phyloP scores from a whole-genome alignment of 148 eudicot genomes.

The Nepenthes gracilis region DNA sequence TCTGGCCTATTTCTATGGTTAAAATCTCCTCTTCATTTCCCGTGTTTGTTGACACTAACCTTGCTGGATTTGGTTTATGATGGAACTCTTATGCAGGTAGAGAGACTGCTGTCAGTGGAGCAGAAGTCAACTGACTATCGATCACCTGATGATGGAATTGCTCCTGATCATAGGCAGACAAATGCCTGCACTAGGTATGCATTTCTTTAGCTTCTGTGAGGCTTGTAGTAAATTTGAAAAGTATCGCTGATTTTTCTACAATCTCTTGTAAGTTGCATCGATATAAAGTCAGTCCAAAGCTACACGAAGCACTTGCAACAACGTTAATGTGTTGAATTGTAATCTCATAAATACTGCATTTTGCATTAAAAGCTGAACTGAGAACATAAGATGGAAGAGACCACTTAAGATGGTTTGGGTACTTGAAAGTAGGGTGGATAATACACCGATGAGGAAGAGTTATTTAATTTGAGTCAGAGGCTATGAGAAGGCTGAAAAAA shows the following conservation, averaged over 20 bases:
- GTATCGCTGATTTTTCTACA: background rate
- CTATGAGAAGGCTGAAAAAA: no score
- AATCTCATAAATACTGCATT: no score
- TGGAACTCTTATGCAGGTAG: conserved; percentile 41
- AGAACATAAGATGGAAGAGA: no score
- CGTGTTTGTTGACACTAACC: conserved; percentile 3
- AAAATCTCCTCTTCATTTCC: background rate
- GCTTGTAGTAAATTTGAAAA: background rate
- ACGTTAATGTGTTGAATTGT: no score
- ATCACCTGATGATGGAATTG: conserved; percentile 86
- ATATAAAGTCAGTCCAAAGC: no score
- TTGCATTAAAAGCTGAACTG: no score
- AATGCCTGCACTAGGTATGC: conserved; percentile 84
- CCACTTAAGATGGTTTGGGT: background rate
- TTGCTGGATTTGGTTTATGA: conserved; percentile 3
- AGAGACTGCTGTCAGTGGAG: conserved; percentile 84
- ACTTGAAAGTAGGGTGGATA: no score
- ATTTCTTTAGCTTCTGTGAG: background rate
- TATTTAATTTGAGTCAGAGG: no score
- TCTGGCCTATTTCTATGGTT: background rate
- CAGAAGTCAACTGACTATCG: conserved; percentile 84
- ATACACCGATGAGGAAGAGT: no score
- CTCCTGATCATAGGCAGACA: conserved; percentile 94
- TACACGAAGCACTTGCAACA: no score
- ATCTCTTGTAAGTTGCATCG: background rate